These are phyloP conservation scores for Gossypium raimondii DNA, from an alignment of 345 rosid genomes.

Conservation along the genomic window DNA sequence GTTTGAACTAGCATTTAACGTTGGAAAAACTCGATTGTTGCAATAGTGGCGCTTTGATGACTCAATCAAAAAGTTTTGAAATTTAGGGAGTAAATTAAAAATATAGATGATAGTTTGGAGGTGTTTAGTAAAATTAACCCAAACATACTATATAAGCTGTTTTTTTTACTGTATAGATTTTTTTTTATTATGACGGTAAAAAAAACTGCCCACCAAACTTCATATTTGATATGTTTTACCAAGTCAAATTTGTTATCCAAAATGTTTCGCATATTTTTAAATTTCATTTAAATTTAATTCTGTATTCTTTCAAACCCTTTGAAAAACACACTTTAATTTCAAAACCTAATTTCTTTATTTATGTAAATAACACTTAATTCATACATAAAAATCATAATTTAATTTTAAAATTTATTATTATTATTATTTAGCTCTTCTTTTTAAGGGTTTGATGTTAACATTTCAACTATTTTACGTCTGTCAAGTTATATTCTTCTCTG, in stretches of 20 bases:
- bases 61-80: too few relatives aligned
- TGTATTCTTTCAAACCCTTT: too few relatives aligned
- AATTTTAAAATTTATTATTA: background rate
- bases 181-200: background rate
- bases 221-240: background rate
- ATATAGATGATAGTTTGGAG: too few relatives aligned
- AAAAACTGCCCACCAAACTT: background rate
- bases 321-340: too few relatives aligned
- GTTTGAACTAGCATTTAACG: too few relatives aligned
- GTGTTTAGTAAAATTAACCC: too few relatives aligned
- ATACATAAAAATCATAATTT: background rate
- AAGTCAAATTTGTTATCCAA: background rate
- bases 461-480: constrained; percentile 13
- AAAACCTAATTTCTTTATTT: too few relatives aligned
- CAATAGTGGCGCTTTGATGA: too few relatives aligned
- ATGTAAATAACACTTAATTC: too few relatives aligned
- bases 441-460: constrained; percentile 2
- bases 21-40: too few relatives aligned
- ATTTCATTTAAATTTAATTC: too few relatives aligned
- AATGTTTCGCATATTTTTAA: background rate
- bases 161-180: background rate
- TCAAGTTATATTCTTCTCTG: constrained; percentile 7
- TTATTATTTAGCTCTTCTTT: constrained; percentile 10
- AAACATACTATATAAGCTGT: background rate
- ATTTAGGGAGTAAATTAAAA: too few relatives aligned